phyloP scores from a whole-genome alignment of 2,329 filamentous ascomycete genomes.

The Fusarium decemcellulare region DNA sequence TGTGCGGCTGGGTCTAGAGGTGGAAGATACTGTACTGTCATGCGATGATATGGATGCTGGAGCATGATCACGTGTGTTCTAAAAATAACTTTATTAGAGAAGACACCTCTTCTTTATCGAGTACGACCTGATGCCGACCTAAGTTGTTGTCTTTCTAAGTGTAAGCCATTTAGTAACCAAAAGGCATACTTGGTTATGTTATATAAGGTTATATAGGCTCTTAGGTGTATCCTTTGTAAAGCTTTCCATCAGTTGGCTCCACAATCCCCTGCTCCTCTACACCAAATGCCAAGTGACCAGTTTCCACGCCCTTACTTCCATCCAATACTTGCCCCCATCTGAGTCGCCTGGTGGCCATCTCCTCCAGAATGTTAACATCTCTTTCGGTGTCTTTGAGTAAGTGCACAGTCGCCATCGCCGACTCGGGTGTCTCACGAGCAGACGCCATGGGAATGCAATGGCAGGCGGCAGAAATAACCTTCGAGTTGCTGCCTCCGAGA shows the following conservation, averaged over 20 bases:
- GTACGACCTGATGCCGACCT: too few relatives aligned
- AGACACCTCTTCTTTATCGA: too few relatives aligned
- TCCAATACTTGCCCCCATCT: slow-evolving; percentile 12
- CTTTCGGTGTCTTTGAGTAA: not conserved
- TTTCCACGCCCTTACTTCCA: not conserved
- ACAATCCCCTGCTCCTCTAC: not conserved
- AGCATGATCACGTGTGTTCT: not conserved
- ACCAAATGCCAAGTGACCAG: slow-evolving; percentile 10
- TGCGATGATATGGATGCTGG: not conserved
- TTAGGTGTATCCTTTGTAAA: not conserved
- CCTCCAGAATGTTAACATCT: not conserved
- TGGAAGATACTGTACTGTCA: not conserved
- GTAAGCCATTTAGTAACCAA: too few relatives aligned
- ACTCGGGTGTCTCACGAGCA: not conserved
- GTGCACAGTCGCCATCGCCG: not conserved
- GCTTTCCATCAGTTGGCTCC: slow-evolving; percentile 4
- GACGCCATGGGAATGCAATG: not conserved
- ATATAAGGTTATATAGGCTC: too few relatives aligned
- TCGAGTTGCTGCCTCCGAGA: slow-evolving; percentile 4
- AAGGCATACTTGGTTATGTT: too few relatives aligned
- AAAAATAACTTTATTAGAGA: not conserved
- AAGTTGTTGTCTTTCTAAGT: too few relatives aligned
- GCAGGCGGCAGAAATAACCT: slow-evolving; percentile 14
- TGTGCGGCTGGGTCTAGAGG: not conserved
- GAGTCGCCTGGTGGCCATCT: not conserved